Percentiles rank a stretch among this genome's conserved stretches.
phyloP scores from a whole-genome alignment of 345 rosid genomes.

The Sonneratia caseolaris region DNA sequence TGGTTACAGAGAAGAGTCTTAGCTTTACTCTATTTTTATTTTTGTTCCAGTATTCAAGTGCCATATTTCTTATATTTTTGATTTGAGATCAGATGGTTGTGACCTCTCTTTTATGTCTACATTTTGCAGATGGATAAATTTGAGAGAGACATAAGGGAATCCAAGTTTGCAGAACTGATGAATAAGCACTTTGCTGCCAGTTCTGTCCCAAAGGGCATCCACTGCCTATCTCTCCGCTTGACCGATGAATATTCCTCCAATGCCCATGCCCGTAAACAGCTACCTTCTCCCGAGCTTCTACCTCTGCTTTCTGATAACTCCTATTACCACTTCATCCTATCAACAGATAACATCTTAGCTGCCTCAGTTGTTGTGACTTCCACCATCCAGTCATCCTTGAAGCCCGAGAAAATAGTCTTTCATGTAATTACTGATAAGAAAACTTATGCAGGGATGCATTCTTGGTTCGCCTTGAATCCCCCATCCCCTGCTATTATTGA shows the following conservation, averaged over 20 bases:
- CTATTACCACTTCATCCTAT: conserved; percentile 70
- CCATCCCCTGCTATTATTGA: conserved; percentile 81
- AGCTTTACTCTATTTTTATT: neutral
- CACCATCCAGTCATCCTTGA: conserved; percentile 68
- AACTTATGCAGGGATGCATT: conserved; percentile 97
- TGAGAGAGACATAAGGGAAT: conserved; percentile 81
- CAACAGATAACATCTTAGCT: conserved; percentile 96
- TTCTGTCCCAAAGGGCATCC: conserved; percentile 95
- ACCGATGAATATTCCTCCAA: conserved; percentile 99
- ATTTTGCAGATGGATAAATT: conserved; percentile 76
- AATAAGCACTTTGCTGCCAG: conserved; percentile 99
- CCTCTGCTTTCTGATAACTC: conserved; percentile 89
- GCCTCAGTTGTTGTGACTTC: conserved; percentile 97
- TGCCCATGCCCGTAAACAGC: conserved; percentile 94
- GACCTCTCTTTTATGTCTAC: neutral
- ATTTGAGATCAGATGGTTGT: neutral
- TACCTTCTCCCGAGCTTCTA: conserved; percentile 98
- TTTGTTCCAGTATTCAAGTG: neutral
- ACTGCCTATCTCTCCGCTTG: conserved; percentile 88
- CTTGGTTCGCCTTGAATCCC: conserved; percentile 97
- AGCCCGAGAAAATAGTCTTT: conserved; percentile 89
- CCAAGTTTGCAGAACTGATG: conserved; percentile 89
- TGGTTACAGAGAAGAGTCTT: neutral
- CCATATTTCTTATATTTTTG: neutral
- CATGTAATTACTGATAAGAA: conserved; percentile 98